Evolutionary conservation across 331 rosid genomes (phyloP), one percentile per base, ranked within the genome.

Genomic region (Malus hybrid): DNA sequence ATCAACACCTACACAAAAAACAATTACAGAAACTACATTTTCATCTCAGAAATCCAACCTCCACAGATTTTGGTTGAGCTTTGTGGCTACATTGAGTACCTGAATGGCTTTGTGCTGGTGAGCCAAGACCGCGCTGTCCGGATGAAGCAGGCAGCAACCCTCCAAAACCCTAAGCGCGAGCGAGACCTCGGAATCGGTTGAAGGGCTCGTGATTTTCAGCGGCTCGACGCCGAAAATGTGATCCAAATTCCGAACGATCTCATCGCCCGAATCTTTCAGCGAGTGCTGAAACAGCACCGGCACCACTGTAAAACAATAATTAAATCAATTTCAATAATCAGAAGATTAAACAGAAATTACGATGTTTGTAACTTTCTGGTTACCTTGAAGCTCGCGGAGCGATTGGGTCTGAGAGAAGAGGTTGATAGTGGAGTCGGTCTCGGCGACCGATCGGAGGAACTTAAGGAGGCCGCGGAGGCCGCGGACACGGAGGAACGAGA

Each of bases 391-490:
- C 18, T 90, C 86, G 1, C 95, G 88, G 55, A 90, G 69, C 34
- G 91, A 91, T 74, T 93, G 97, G 27, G 92, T 86, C 74, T 86
- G 88, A 67, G 76, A 79, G 77, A 93, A 93, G 63, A 93, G 84
- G 22, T 85, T 64, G 44, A 91, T 85, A 16, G 97, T 93, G 7
- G 82, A 74, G 52, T 88, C 87, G 44, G 98, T 88, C 61, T 90
- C 81, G 16, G 91, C 94, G 50, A 93, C 88, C 12, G 93, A 88
- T 50, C 90, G 91, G 59, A 93, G 97, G 80, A 91, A 93, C 69
- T 93, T 91, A 90, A 93, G 98, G 77, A 91, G 86, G 9, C 86
- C 82, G 42, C 90, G 90, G 70, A 91, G 97, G 60, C 96, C 98
- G 44, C 96, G 95, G 29, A 90, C 80, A 29, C 98, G 96, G 79